Evolutionary conservation across 2,329 filamentous ascomycete genomes (phyloP).

Genomic region (Alternaria longipes): DNA sequence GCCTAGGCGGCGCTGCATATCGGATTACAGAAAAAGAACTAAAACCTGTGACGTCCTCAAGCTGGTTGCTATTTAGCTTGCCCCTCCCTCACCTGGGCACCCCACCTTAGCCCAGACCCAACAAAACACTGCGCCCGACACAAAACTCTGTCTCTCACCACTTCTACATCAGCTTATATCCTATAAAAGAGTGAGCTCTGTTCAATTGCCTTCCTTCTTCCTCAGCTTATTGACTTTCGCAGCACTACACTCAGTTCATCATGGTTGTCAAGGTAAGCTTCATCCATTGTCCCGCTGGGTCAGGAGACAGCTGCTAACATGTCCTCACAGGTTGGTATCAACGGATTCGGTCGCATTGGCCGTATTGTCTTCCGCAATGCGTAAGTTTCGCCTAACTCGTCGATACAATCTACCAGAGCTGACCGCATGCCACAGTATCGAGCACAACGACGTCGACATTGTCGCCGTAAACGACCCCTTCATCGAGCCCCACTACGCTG

Average conservation of each 20-base stretch:
- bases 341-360: slow-evolving; percentile 99
- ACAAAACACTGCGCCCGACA: slow-evolving; percentile 35
- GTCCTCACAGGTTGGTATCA: slow-evolving; percentile 82
- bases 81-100: slow-evolving; percentile 35
- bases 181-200: slow-evolving; percentile 35
- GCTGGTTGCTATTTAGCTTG: slow-evolving; percentile 32
- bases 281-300: slow-evolving; percentile 29
- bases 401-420: slow-evolving; percentile 20
- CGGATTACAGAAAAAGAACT: slow-evolving; percentile 43
- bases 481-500: slow-evolving; percentile 97
- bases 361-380: slow-evolving; percentile 99
- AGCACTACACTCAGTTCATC: slow-evolving; percentile 41
- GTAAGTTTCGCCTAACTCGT: slow-evolving; percentile 58
- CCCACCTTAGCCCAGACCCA: slow-evolving; percentile 41
- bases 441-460: slow-evolving; percentile 88
- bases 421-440: slow-evolving; percentile 63
- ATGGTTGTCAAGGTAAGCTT: slow-evolving; percentile 60
- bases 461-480: slow-evolving; percentile 99
- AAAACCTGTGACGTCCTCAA: slow-evolving; percentile 40
- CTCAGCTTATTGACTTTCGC: slow-evolving; percentile 25
- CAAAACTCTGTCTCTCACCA: slow-evolving; percentile 33
- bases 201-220: slow-evolving; percentile 13
- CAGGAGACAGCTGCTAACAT: slow-evolving; percentile 36
- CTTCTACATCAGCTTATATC: slow-evolving; percentile 27
- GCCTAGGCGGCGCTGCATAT: slow-evolving; percentile 39